A percentile compares a stretch with the other conserved stretches of the same genome.
Evolutionary conservation across 306 rosid genomes (phyloP).

Genomic region (Lathyrus sativus): DNA sequence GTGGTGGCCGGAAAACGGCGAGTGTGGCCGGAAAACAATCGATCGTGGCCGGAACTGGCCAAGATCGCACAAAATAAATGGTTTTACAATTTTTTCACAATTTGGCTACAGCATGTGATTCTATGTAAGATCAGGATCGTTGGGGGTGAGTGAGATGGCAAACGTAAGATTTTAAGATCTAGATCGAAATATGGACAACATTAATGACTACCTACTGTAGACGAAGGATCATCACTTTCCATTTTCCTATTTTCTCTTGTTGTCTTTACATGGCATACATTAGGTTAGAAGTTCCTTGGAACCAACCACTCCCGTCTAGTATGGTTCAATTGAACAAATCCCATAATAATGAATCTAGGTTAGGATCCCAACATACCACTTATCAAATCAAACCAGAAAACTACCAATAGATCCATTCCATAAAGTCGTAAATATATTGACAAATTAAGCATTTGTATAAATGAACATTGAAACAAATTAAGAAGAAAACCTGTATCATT

Average conservation of each 20-base stretch:
- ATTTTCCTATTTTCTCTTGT: not conserved
- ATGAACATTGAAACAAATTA: constrained; percentile 26
- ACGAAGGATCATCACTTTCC: not conserved
- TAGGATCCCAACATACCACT: not conserved
- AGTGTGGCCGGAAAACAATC: no score
- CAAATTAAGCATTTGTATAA: constrained; percentile 20
- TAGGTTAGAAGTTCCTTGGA: constrained; percentile 4
- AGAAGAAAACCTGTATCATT: constrained; percentile 78
- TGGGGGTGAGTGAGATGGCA: no score
- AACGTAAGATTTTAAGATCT: no score
- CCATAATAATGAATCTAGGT: not conserved
- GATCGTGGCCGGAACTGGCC: no score
- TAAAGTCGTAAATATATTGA: constrained; percentile 11
- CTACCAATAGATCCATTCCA: constrained; percentile 21
- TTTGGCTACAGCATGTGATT: no score
- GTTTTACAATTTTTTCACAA: no score
- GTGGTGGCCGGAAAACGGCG: no score
- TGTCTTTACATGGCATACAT: not conserved
- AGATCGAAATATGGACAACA: no score
- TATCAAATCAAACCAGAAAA: constrained; percentile 11
- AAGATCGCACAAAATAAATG: no score
- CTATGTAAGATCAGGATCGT: no score
- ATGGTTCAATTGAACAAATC: not conserved
- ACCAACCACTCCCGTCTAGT: not conserved
- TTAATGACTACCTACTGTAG: not conserved